A percentile compares a stretch with the other conserved stretches of the same genome.
phyloP scores from a whole-genome alignment of 1,284 basidiomycete species.

The Entoloma clypeatum region DNA sequence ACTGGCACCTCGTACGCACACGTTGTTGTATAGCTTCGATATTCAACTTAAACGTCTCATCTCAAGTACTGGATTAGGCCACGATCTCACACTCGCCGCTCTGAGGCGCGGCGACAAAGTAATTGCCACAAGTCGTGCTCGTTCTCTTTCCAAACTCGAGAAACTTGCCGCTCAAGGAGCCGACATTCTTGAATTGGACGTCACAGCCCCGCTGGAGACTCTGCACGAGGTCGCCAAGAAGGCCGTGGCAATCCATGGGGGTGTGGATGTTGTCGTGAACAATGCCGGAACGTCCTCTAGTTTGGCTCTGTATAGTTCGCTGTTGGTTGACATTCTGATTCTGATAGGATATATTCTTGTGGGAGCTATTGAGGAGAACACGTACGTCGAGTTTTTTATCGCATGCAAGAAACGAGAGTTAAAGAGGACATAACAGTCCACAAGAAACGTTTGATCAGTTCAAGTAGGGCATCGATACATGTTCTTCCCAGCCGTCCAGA shows the following conservation, averaged over 20 bases:
- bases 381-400: constrained; percentile 16
- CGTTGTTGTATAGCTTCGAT: neutral
- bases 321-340: neutral
- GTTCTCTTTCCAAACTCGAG: constrained; percentile 29
- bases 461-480: constrained; percentile 22
- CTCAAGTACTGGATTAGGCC: constrained; percentile 38
- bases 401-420: too few relatives aligned
- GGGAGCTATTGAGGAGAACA: constrained; percentile 27
- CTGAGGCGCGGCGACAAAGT: constrained; percentile 41
- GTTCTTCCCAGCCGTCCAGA: neutral
- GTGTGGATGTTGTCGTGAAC: constrained; percentile 37
- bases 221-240: constrained; percentile 26
- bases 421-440: constrained; percentile 24
- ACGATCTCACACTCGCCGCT: constrained; percentile 36
- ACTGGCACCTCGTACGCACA: constrained; percentile 25
- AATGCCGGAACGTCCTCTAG: constrained; percentile 27
- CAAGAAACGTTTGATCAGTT: constrained; percentile 30
- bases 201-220: constrained; percentile 27
- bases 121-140: constrained; percentile 33
- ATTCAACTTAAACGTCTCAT: neutral
- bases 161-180: constrained; percentile 31
- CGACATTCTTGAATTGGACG: constrained; percentile 34
- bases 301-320: neutral
- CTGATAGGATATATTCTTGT: constrained; percentile 25
- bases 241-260: constrained; percentile 29